Conservation (phyloP, 2,329 filamentous ascomycete species). For the Cercospora sp. region DNA sequence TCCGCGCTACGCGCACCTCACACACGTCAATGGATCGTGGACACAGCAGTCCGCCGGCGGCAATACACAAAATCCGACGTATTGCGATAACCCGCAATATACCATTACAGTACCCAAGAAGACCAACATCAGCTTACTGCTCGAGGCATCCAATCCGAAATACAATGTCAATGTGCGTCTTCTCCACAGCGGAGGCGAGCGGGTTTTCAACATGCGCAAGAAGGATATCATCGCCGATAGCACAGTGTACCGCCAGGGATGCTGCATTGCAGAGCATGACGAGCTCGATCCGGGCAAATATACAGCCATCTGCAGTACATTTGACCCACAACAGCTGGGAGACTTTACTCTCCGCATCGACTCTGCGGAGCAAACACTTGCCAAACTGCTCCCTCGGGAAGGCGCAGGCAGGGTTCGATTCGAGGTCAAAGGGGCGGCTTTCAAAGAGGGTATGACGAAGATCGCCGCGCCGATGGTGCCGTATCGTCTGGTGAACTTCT, state of each 20-base stretch:
- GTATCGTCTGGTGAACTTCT: constrained; percentile 49
- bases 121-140: constrained; percentile 69
- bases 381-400: constrained; percentile 67
- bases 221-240: constrained; percentile 80
- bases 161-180: constrained; percentile 82
- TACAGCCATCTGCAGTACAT: constrained; percentile 87
- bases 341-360: constrained; percentile 75
- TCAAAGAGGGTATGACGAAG: constrained; percentile 52
- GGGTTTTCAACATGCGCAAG: constrained; percentile 67
- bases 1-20: constrained; percentile 60
- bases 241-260: constrained; percentile 83
- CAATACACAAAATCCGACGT: constrained; percentile 72
- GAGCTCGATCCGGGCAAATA: constrained; percentile 71
- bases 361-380: constrained; percentile 56
- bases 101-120: constrained; percentile 59
- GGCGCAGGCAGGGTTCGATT: constrained; percentile 72
- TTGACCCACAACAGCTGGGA: constrained; percentile 75
- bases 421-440: constrained; percentile 56
- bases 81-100: constrained; percentile 87
- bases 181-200: constrained; percentile 72
- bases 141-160: constrained; percentile 67
- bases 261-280: constrained; percentile 65
- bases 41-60: constrained; percentile 78
- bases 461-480: constrained; percentile 55
- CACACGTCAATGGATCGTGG: constrained; percentile 68